Evolutionary conservation across 1,284 basidiomycete species (phyloP), one percentile per base, ranked within the genome.

Genomic region (Laetiporus sulphureus): DNA sequence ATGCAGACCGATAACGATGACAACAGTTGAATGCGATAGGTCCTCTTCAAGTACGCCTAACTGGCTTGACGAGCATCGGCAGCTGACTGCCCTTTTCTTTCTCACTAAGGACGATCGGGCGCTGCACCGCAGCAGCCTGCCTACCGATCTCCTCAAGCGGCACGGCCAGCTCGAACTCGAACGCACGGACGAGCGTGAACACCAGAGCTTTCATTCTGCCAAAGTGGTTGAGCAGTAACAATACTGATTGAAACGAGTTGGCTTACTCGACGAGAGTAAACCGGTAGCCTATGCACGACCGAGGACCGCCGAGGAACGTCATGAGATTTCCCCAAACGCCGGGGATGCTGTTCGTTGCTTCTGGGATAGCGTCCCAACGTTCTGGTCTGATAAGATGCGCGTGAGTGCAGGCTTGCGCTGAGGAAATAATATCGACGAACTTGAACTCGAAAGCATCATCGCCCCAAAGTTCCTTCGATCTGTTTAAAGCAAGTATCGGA

Each of bases 211-310:
- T 76, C 60, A 67, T 72, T 56, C 72, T 75, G 41, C 79, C n/a
- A n/a, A n/a, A n/a, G n/a, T n/a, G n/a, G n/a, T n/a, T n/a, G n/a
- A n/a, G n/a, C n/a, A n/a, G n/a, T n/a, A n/a, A n/a, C n/a, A n/a
- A n/a, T n/a, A n/a, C n/a, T n/a, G n/a, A n/a, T n/a, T n/a, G n/a
- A n/a, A n/a, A n/a, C n/a, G n/a, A n/a, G n/a, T n/a, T n/a, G 20
- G 58, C 66, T 46, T 48, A 79, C 76, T 87, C 83, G 15, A 76
- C 65, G 18, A 87, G 52, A 2, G 83, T 72, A 54, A 88, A 86
- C 4, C 79, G 73, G n/a, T n/a, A n/a, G n/a, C n/a, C n/a, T n/a
- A n/a, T n/a, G n/a, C n/a, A n/a, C n/a, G n/a, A n/a, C n/a, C 71
- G 69, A 4, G 76, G 69, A 1, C 80, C 80, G 18, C 73, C 74